Conservation (phyloP, 2,329 filamentous ascomycete species). For the Sclerotinia glacialis region DNA sequence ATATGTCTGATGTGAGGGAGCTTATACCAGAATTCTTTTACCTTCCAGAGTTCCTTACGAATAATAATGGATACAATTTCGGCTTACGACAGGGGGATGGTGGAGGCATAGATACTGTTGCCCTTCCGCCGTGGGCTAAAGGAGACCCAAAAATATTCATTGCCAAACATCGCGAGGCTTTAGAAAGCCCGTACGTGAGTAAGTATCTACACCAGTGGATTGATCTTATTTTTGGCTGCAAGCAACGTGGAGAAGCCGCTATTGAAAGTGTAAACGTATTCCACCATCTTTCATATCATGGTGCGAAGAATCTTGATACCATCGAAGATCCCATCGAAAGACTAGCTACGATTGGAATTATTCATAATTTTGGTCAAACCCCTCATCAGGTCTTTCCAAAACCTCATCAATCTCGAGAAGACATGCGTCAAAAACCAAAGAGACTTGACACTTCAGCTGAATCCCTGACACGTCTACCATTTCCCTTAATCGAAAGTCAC, state of each 20-base stretch:
- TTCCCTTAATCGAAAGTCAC: slow-evolving; percentile 67
- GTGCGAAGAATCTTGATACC: slow-evolving; percentile 85
- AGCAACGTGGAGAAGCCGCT: slow-evolving; percentile 89
- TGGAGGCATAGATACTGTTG: slow-evolving; percentile 77
- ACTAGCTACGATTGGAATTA: slow-evolving; percentile 87
- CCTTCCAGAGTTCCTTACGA: slow-evolving; percentile 89
- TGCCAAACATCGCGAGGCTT: slow-evolving; percentile 87
- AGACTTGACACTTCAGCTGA: slow-evolving; percentile 77
- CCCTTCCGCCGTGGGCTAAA: slow-evolving; percentile 94
- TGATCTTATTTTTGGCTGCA: slow-evolving; percentile 88
- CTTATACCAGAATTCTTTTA: slow-evolving; percentile 98
- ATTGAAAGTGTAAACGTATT: slow-evolving; percentile 93
- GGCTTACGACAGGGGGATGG: slow-evolving; percentile 79
- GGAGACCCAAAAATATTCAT: slow-evolving; percentile 95
- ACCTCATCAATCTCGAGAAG: slow-evolving; percentile 74
- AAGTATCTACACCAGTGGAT: slow-evolving; percentile 92
- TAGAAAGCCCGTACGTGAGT: slow-evolving; percentile 91
- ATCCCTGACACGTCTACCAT: slow-evolving; percentile 72
- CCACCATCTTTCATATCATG: slow-evolving; percentile 91
- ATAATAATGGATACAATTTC: slow-evolving; percentile 92
- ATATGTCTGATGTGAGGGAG: slow-evolving; percentile 92
- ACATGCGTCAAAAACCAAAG: slow-evolving; percentile 59
- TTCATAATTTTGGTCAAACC: slow-evolving; percentile 98
- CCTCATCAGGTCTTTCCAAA: slow-evolving; percentile 90
- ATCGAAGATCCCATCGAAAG: slow-evolving; percentile 87